Base-by-base conservation (phyloP, 2,329 filamentous ascomycete genomes). In the Calonectria fujianensis region DNA sequence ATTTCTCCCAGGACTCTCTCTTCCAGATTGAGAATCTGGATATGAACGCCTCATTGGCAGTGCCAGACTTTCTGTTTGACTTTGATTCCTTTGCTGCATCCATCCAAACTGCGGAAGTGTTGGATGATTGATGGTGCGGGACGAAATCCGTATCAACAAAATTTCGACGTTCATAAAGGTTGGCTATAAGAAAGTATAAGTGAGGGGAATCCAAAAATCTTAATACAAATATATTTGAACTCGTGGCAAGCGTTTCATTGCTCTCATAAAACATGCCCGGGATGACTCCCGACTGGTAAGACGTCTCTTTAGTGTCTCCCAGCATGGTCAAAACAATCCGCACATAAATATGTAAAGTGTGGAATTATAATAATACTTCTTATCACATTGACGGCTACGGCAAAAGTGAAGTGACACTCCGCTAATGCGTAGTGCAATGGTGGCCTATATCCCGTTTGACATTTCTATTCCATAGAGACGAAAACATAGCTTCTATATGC, bases 61-160 rank as follows among this genome's bases (percentile, higher is more conserved):
- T 24, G 9, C 31, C 54, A 4, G 54, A 37, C n/a, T 59, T 24
- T 10, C 31, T 59, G 6, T 59, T 59, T 24, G 54, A 59, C 20
- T 59, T 59, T 59, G 54, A 59, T 59, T 37, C 54, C 2, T 59
- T 59, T 24, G 31, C 54, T 14, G 54, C 54, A 24, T 59, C 31
- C 20, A n/a, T 59, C 18, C 54, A 59, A 37, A 37, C 54, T 0
- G 8, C 20, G 4, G 54, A 59, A 13, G 10, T 27, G 18, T 32
- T 20, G 9, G 32, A 59, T 31, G 20, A 24, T 59, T 24, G 10
- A 37, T 10, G 7, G 35, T 37, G 20, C n/a, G n/a, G 27, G 13
- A 13, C 14, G 2, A 14, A 8, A n/a, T n/a, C 13, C 9, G 18
- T 13, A 7, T 24, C 27, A 20, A 1, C 51, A 32, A 54, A 16